Conservation (phyloP, 1,284 basidiomycete genomes). For the Kwoniella shivajii region DNA sequence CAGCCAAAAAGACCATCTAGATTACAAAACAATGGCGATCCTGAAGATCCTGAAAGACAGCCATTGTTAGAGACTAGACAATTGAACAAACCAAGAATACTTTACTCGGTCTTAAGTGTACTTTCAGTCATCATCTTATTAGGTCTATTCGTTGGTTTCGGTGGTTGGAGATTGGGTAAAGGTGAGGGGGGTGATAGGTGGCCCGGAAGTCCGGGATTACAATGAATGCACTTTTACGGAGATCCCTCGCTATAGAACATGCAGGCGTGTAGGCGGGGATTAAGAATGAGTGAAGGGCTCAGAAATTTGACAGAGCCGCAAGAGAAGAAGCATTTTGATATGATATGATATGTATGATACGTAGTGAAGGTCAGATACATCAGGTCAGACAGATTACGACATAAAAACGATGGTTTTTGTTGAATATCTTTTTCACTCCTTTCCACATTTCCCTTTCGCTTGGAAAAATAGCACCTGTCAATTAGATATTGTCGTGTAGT, state of each 20-base stretch:
- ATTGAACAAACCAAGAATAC: constrained; percentile 3
- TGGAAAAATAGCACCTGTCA: no score
- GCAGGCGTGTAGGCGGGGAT: no score
- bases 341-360: no score
- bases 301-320: no score
- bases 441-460: no score
- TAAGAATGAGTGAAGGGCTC: no score
- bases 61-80: constrained; percentile 21
- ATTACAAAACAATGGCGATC: not conserved
- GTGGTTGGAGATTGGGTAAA: constrained; percentile 33
- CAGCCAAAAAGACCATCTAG: not conserved
- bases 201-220: constrained; percentile 25
- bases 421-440: no score
- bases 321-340: no score
- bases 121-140: constrained; percentile 10
- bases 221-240: not conserved
- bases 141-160: constrained; percentile 26
- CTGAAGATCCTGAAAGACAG: constrained; percentile 29
- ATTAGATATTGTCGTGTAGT: no score
- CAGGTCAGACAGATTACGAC: no score
- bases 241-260: not conserved
- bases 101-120: constrained; percentile 15
- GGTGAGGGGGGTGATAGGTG: constrained; percentile 35
- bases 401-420: no score
- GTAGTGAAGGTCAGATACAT: no score